Evolutionary conservation across 306 rosid species (phyloP), one percentile per base, ranked within the genome.

Genomic region (Casuarina equisetifolia): DNA sequence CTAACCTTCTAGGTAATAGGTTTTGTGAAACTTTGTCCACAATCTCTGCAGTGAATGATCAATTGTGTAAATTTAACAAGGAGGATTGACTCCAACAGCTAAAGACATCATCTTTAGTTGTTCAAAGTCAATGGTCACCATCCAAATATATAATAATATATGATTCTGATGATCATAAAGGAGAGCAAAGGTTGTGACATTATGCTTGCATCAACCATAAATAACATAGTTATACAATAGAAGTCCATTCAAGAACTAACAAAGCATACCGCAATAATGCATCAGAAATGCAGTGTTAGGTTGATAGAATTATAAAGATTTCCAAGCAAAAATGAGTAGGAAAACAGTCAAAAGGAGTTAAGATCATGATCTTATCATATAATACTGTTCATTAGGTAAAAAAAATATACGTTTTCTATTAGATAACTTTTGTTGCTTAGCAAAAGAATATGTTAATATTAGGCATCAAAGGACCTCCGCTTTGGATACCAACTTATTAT

Each of bases 281-380:
- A 86, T 89, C 86, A 78, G 82, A 86, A 84, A 80, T 87, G 86
- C 35, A 57, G 59, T 77, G 83, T 54, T 53, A 40, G 70, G 68
- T 70, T 69, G 51, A 72, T 54, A n/a, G 39, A 46, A 25, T 25
- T 25, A 25, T 25, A 25, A 25, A 25, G 32, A 25, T 25, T 25
- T 25, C 32, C 1, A 25, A 25, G 32, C 32, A 25, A 25, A 25
- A 25, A 25, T 25, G 32, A 25, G 32, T 25, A 32, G 69, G 69
- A 73, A 5, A 62, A 70, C 80, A 61, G 57, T 50, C 68, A 72
- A 77, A 46, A 11, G 3, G 48, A 67, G 57, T 25, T 49, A 20
- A 63, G 35, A 46, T 64, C 79, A 75, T 44, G 38, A 19, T 66
- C 64, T 19, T 17, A 73, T 48, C 38, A 16, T 25, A 35, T 61